Percentiles rank a stretch among this genome's conserved stretches.
Conservation (phyloP, 2,329 filamentous ascomycete genomes). For the Cordyceps cateniannulata region DNA sequence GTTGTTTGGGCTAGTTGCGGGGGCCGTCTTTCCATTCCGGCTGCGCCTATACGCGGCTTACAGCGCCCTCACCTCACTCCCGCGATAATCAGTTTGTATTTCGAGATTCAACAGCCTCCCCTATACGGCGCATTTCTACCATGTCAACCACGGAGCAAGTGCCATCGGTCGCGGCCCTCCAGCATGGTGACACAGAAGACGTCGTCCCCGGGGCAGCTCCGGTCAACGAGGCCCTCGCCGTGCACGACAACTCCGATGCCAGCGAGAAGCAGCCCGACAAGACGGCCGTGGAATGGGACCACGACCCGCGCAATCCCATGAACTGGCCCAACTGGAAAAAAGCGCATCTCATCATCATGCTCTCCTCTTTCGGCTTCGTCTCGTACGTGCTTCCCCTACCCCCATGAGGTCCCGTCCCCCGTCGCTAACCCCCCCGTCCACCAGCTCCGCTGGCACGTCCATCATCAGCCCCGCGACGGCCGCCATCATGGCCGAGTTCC, state of each 20-base stretch:
- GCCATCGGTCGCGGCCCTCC: background rate
- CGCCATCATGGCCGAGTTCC: slow-evolving; percentile 46
- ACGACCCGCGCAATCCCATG: slow-evolving; percentile 39
- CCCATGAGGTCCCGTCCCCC: background rate
- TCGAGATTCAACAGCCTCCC: no score
- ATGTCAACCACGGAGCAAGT: background rate
- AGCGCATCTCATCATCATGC: slow-evolving; percentile 30
- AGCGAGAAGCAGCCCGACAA: background rate
- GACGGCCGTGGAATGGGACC: slow-evolving; percentile 23
- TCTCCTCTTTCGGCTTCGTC: slow-evolving; percentile 33
- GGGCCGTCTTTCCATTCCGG: background rate
- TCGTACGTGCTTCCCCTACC: slow-evolving; percentile 26
- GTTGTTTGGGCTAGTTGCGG: background rate
- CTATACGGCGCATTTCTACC: background rate
- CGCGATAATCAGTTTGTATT: no score
- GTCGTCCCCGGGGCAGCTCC: background rate
- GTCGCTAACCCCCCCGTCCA: background rate
- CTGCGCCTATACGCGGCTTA: background rate
- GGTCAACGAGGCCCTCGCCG: background rate
- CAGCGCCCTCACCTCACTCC: background rate
- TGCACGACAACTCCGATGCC: background rate
- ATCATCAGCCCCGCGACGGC: slow-evolving; percentile 43
- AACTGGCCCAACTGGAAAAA: slow-evolving; percentile 43
- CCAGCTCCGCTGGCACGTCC: slow-evolving; percentile 46
- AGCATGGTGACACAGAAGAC: background rate